Base-by-base conservation (phyloP, 2,329 filamentous ascomycete species). In the Hypoxylon sp. region DNA sequence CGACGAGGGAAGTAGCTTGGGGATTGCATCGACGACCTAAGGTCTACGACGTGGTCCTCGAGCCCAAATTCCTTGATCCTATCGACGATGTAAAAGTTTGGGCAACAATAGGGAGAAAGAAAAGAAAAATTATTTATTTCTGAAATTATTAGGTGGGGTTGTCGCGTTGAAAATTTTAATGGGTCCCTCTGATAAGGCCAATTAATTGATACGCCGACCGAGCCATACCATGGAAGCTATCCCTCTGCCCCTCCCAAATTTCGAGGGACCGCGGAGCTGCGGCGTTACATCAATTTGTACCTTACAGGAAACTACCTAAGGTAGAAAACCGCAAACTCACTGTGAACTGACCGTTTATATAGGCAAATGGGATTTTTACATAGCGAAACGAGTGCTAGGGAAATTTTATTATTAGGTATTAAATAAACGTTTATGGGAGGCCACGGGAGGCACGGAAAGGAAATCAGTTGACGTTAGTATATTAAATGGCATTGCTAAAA, bases 1-100 rank as follows among this genome's bases (percentile, higher is more conserved):
- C 46, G n/a, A 51, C 17, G 51, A 63, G 24, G 44, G 44, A 50
- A 50, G 29, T 14, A 26, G 52, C 51, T 35, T 31, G 29, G 29
- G 58, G 68, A 65, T 65, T 63, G 31, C 57, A 65, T 68, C 65
- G 68, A 68, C 35, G 65, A 70, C 68, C 51, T 63, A 39, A 63
- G 61, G 68, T 68, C 65, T 62, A 70, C 65, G 68, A 70, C 29
- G 59, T 60, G 31, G 29, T 68, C 62, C 65, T 58, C 31, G 47
- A 54, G 39, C 39, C 17, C 54, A 37, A 19, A 26, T 44, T 66
- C 55, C 54, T 52, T 65, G 35, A 39, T 52, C 8, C 53, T 56
- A 9, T 39, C 17, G 31, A 44, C 22, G 44, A 52, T 59, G 33
- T 19, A 37, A 54, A 59, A 24, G 2, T 48, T 66, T 60, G 31